phyloP scores from a whole-genome alignment of 306 rosid species.

The Prunus dulcis region DNA sequence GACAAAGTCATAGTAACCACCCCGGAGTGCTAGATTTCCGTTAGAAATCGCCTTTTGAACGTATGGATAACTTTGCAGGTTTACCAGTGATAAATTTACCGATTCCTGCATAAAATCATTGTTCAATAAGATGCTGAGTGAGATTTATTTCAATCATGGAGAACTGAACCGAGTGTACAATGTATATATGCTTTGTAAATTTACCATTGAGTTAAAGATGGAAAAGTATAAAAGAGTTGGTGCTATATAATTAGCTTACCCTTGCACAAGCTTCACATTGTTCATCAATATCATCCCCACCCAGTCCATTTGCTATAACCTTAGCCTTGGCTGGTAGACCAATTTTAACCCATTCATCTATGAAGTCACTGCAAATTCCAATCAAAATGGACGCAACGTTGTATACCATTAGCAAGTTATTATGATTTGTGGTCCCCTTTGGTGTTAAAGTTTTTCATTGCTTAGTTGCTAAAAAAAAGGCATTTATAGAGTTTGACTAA shows the following conservation, averaged over 20 bases:
- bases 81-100: slow-evolving; percentile 52
- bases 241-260: slow-evolving; percentile 19
- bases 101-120: slow-evolving; percentile 45
- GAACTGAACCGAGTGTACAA: too few species aligned
- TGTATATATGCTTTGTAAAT: too few species aligned
- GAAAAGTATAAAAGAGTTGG: not conserved
- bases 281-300: not conserved
- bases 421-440: not conserved
- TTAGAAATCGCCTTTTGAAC: slow-evolving; percentile 27
- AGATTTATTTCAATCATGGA: not conserved
- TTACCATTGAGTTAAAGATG: too few species aligned
- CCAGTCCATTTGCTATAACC: slow-evolving; percentile 22
- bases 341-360: slow-evolving; percentile 71
- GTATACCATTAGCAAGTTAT: not conserved
- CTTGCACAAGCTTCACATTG: slow-evolving; percentile 40
- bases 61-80: slow-evolving; percentile 52
- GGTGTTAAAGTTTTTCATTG: too few species aligned
- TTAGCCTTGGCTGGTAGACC: slow-evolving; percentile 46
- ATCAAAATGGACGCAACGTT: not conserved
- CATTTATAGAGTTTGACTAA: too few species aligned
- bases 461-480: too few species aligned
- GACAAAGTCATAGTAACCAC: slow-evolving; percentile 65
- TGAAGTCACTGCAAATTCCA: slow-evolving; percentile 51
- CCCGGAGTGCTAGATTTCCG: slow-evolving; percentile 27
- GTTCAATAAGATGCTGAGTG: not conserved